phyloP scores from a whole-genome alignment of 352 stramenopile species.

The Phytophthora macrochlamydospora region DNA sequence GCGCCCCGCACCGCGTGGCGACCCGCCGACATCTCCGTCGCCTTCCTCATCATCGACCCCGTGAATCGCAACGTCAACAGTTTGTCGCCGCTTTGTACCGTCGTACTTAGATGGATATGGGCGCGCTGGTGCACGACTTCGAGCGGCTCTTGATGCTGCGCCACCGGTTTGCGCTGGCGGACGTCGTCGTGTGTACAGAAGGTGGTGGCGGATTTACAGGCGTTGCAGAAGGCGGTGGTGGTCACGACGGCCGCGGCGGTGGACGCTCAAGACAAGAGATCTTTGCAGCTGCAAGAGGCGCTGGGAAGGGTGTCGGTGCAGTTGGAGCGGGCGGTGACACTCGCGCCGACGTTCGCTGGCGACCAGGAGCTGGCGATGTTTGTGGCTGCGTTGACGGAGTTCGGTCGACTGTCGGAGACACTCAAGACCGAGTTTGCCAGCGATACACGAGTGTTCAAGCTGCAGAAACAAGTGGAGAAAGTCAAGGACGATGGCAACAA shows the following conservation, averaged over 20 bases:
- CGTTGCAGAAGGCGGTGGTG: conserved; percentile 12
- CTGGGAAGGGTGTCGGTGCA: conserved; percentile 12
- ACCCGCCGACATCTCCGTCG: conserved; percentile 11
- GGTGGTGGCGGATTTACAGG: conserved; percentile 15
- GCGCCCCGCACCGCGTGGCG: conserved; percentile 42
- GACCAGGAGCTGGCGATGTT: conserved; percentile 18
- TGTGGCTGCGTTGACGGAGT: conserved; percentile 17
- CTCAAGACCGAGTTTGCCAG: conserved; percentile 5
- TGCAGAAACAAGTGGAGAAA: neutral
- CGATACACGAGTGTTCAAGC: neutral
- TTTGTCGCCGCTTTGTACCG: too few species aligned
- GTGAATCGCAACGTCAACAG: too few species aligned
- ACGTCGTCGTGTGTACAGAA: conserved; percentile 27
- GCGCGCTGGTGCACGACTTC: conserved; percentile 33
- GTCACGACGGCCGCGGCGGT: neutral
- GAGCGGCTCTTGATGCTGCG: conserved; percentile 50
- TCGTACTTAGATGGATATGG: neutral
- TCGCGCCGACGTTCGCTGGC: conserved; percentile 23
- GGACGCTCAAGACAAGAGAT: conserved; percentile 2
- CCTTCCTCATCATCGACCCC: neutral
- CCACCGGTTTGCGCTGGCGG: conserved; percentile 41
- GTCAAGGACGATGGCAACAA: conserved; percentile 3
- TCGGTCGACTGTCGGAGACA: neutral
- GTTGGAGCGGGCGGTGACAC: conserved; percentile 11
- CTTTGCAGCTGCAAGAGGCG: neutral